Evolutionary conservation across 176 grass and related monocot species (phyloP).

Genomic region (Ampelocalamus luodianensis): DNA sequence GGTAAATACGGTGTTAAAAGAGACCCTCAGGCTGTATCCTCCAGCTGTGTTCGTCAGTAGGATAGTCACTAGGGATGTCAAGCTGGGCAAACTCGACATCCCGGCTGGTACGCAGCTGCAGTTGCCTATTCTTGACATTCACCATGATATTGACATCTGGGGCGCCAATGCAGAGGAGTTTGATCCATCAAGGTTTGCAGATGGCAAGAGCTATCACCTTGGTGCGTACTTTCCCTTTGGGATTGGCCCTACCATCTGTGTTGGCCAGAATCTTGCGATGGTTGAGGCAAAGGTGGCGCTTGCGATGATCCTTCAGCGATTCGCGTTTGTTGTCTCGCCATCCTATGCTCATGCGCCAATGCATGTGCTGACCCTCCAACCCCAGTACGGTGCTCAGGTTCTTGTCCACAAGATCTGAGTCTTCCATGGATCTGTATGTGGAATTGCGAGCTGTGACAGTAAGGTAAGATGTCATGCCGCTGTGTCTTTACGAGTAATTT

Average conservation of each 20-base stretch:
- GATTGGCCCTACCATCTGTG: constrained; percentile 62
- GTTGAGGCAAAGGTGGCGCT: constrained; percentile 73
- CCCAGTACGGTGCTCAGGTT: constrained; percentile 81
- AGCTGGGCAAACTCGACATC: constrained; percentile 63
- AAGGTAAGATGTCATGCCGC: background rate
- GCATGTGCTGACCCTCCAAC: constrained; percentile 60
- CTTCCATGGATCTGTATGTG: background rate
- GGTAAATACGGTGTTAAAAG: constrained; percentile 83
- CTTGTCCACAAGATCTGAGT: constrained; percentile 66
- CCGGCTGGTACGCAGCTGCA: constrained; percentile 62
- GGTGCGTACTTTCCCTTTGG: constrained; percentile 78
- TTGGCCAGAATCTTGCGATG: constrained; percentile 79
- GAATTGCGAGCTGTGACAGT: background rate
- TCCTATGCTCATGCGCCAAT: constrained; percentile 87
- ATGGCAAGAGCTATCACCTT: constrained; percentile 70
- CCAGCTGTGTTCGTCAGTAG: constrained; percentile 56
- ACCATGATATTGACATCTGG: constrained; percentile 72
- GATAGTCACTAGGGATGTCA: constrained; percentile 48
- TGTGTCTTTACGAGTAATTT: background rate
- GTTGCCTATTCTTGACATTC: constrained; percentile 57
- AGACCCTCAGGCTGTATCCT: constrained; percentile 83
- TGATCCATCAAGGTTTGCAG: constrained; percentile 74
- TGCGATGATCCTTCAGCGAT: constrained; percentile 64
- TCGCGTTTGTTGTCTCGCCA: constrained; percentile 60
- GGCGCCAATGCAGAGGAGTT: constrained; percentile 61